A percentile compares a stretch with the other conserved stretches of the same genome.
These are phyloP conservation scores for Hemileccinum rubropunctum DNA, from an alignment of 768 basidiomycete genomes.

Conservation along the genomic window DNA sequence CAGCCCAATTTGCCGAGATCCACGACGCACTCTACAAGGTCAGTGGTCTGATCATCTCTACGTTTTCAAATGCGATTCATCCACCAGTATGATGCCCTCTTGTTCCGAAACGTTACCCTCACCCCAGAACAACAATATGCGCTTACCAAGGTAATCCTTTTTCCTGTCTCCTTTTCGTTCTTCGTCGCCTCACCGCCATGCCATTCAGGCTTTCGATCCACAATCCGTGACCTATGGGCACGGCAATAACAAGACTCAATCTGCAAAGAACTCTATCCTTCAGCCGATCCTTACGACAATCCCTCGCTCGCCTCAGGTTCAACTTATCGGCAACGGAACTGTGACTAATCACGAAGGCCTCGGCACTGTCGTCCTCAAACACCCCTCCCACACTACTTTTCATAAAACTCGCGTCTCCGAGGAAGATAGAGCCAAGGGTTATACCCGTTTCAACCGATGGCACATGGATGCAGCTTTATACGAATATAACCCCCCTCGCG, in stretches of 20 bases:
- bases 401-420: conserved; percentile 75
- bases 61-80: neutral
- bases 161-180: neutral
- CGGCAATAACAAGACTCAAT: conserved; percentile 82
- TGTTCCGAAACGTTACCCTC: conserved; percentile 69
- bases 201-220: conserved; percentile 71
- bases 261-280: conserved; percentile 73
- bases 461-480: conserved; percentile 90
- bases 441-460: conserved; percentile 87
- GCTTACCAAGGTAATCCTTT: conserved; percentile 64
- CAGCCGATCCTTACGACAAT: conserved; percentile 92
- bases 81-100: conserved; percentile 61
- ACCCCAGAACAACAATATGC: conserved; percentile 83
- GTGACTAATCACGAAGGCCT: conserved; percentile 82
- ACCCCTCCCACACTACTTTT: conserved; percentile 83
- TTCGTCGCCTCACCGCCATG: conserved; percentile 1
- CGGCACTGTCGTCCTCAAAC: conserved; percentile 73
- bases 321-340: conserved; percentile 86
- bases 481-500: conserved; percentile 72
- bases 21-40: conserved; percentile 77
- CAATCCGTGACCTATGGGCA: conserved; percentile 67
- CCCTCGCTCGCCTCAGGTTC: conserved; percentile 84
- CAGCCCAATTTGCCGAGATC: conserved; percentile 64
- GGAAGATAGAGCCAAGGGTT: conserved; percentile 71
- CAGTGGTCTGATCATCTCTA: neutral